Base-by-base conservation (phyloP, 2,329 filamentous ascomycete genomes). In the Aspergillus proliferans region DNA sequence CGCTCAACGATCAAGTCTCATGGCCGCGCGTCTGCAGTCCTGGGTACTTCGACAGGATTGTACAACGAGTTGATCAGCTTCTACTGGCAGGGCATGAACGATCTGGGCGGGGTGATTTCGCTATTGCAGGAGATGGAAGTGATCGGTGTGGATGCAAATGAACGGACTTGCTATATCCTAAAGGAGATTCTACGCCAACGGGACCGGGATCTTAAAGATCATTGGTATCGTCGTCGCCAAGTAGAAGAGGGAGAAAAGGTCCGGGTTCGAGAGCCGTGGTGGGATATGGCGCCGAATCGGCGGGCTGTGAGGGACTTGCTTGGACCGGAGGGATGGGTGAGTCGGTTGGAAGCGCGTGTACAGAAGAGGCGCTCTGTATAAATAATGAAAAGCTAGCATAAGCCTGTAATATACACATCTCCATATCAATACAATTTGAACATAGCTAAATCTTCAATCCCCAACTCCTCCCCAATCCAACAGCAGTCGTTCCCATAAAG, bases 381-480 rank as follows among this genome's bases (percentile, higher is more conserved):
- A 21, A 43, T 48, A 40, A 30, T 24, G 40, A 24, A 24, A 42
- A 42, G 40, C 10, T 14, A 22, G 9, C 3, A 21, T 14, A 24
- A 42, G 7, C 8, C 4, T 43, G 21, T 43, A 43, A 28, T 43
- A 43, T 43, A 43, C 41, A 43, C 9, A 19, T n/a, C 24, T 43
- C 22, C 6, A 21, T 24, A 14, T 36, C 33, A 47, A 49, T 45
- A 42, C 18, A 42, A 24, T 47, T 30, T 48, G 45, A 38, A 26
- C 28, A 26, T 39, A 19, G 43, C 76, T 70, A 94, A 67, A 97
- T 83, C 64, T 86, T 84, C 55, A 90, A 75, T 0, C 92, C 92
- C 73, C 91, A 95, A 69, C 89, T 96, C 71, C 91, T 81, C 57
- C 95, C 72, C 46, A 95, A 78, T 63, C 95, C 95, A 48, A 96